A percentile compares a stretch with the other conserved stretches of the same genome.
Conservation (phyloP, 176 grass and related monocot species). For the Cymbopogon citratus region DNA sequence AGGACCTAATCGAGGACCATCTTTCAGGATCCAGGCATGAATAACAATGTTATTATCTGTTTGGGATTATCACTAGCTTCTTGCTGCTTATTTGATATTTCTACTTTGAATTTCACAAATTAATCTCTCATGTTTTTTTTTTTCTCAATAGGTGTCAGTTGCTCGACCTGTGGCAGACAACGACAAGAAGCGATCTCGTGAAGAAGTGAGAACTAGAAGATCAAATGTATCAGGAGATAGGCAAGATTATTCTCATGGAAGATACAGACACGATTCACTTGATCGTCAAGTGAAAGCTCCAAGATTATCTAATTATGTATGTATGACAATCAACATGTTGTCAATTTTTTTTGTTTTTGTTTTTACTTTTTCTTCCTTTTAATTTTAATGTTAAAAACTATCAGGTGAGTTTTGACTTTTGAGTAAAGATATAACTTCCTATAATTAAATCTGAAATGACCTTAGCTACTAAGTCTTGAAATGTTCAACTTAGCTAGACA, state of each 20-base stretch:
- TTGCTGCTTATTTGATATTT: not conserved
- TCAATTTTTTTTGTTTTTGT: not conserved
- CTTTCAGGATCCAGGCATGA: slow-evolving; percentile 69
- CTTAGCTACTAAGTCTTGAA: not conserved
- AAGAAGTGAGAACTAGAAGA: slow-evolving; percentile 48
- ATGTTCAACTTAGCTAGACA: slow-evolving; percentile 5
- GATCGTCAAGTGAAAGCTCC: slow-evolving; percentile 51
- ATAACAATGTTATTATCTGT: slow-evolving; percentile 5
- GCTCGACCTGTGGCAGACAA: slow-evolving; percentile 60
- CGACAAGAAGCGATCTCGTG: slow-evolving; percentile 46
- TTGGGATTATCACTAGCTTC: not conserved
- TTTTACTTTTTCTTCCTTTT: not conserved
- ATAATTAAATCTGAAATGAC: not conserved
- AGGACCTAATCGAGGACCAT: slow-evolving; percentile 55
- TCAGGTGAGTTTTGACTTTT: not conserved
- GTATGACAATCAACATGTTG: not conserved
- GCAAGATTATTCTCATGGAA: slow-evolving; percentile 43
- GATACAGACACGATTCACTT: slow-evolving; percentile 30
- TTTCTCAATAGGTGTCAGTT: slow-evolving; percentile 67
- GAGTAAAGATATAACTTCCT: not conserved
- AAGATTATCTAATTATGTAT: slow-evolving; percentile 48
- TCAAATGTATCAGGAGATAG: slow-evolving; percentile 31
- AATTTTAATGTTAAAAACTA: not conserved
- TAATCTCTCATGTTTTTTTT: slow-evolving; percentile 13
- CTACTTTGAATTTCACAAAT: slow-evolving; percentile 17